Percentiles rank a stretch among this genome's conserved stretches.
Evolutionary conservation across 805 yeast genomes (phyloP).

Genomic region (Kregervanrija delftensis): DNA sequence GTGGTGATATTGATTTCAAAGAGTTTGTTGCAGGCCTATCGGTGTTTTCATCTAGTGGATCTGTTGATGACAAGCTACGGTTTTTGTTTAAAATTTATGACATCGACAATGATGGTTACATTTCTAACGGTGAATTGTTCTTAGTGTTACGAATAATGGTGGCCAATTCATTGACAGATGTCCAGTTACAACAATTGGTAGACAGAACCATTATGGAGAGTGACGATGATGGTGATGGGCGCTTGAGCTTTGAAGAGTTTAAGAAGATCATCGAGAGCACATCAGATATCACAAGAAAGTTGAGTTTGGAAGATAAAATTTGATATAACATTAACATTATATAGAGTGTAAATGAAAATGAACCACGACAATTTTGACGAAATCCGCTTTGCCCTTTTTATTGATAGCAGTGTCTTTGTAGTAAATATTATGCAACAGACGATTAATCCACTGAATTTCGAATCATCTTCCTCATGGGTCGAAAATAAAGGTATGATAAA

Average conservation of each 20-base stretch:
- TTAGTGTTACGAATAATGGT: conserved; percentile 95
- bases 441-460: no score
- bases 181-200: conserved; percentile 91
- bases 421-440: no score
- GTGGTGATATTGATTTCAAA: conserved; percentile 91
- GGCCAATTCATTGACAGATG: conserved; percentile 79
- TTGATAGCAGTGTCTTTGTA: no score
- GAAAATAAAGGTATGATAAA: no score
- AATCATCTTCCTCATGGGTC: no score
- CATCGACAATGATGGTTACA: conserved; percentile 89
- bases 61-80: conserved; percentile 69
- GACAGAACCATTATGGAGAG: conserved; percentile 94
- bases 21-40: conserved; percentile 71
- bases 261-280: conserved; percentile 53
- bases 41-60: conserved; percentile 80
- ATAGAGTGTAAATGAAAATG: no score
- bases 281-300: conserved; percentile 26
- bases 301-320: conserved; percentile 24
- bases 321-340: no score
- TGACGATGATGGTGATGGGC: conserved; percentile 83
- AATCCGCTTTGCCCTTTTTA: no score
- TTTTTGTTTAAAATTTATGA: conserved; percentile 94
- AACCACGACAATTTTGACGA: no score
- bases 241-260: conserved; percentile 81
- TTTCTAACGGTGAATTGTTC: conserved; percentile 91